Percentiles rank a stretch among this genome's conserved stretches.
These are phyloP conservation scores for Hypocrella siamensis DNA, from an alignment of 2,329 filamentous ascomycete species.

Conservation along the genomic window DNA sequence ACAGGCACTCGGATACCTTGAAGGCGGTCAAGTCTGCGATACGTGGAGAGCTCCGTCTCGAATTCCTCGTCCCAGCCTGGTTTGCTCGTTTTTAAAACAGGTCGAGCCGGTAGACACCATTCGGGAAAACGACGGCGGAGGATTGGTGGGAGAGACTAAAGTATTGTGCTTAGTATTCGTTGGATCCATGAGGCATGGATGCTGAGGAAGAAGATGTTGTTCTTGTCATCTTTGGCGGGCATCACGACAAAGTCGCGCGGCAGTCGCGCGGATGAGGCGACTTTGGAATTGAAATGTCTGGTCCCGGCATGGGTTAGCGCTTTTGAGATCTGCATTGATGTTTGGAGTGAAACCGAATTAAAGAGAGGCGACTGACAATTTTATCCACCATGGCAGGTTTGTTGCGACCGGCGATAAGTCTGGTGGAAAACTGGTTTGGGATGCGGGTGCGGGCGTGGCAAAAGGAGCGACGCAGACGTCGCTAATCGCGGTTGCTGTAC, in stretches of 20 bases:
- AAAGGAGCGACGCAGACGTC: no score
- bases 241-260: no score
- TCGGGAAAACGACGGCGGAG: conserved; percentile 6
- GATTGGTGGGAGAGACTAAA: conserved; percentile 3
- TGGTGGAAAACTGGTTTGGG: no score
- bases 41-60: conserved; percentile 9
- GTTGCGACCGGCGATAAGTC: no score
- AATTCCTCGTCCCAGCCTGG: conserved; percentile 13
- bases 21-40: conserved; percentile 7
- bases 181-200: conserved; percentile 1
- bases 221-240: conserved; percentile 1
- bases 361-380: no score
- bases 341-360: no score
- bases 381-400: no score
- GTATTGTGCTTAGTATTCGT: conserved; percentile 2
- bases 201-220: conserved; percentile 8
- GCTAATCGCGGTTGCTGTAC: no score
- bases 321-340: no score
- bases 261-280: background rate
- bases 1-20: conserved; percentile 10
- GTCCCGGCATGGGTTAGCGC: no score
- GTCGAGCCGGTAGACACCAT: conserved; percentile 6
- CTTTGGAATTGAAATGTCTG: background rate
- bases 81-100: conserved; percentile 9
- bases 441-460: no score